Percentiles rank a stretch among this genome's conserved stretches.
Conservation (phyloP, 495 filamentous ascomycete genomes). For the Aspergillus affinis region DNA sequence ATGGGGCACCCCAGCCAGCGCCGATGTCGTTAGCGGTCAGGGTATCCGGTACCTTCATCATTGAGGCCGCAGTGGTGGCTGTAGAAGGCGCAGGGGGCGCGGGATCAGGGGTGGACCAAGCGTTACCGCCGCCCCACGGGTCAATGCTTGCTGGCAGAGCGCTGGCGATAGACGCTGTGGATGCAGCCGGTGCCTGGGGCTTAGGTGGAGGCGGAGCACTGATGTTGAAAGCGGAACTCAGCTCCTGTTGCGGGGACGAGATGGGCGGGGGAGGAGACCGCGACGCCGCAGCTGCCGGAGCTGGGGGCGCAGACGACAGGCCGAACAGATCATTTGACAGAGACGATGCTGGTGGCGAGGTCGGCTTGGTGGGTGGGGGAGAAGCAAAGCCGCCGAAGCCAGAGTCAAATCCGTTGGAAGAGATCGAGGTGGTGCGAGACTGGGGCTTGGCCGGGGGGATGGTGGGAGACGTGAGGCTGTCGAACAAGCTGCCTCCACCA, state of each 20-base stretch:
- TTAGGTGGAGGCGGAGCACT: constrained; percentile 51
- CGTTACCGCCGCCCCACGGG: constrained; percentile 48
- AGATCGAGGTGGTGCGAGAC: constrained; percentile 41
- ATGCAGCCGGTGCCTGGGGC: constrained; percentile 31
- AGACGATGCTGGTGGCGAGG: constrained; percentile 43
- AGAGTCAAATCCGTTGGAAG: constrained; percentile 54
- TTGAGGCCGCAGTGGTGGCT: constrained; percentile 28
- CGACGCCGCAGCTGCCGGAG: constrained; percentile 38
- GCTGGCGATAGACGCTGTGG: constrained; percentile 30
- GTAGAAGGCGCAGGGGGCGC: constrained; percentile 25
- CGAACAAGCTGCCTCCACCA: constrained; percentile 76
- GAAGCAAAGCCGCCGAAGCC: constrained; percentile 48
- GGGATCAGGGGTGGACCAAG: constrained; percentile 51
- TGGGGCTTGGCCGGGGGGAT: constrained; percentile 47
- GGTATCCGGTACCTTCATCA: constrained; percentile 50
- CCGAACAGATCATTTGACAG: constrained; percentile 75
- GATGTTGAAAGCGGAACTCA: constrained; percentile 78
- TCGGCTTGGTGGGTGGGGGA: constrained; percentile 39
- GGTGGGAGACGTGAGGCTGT: constrained; percentile 60
- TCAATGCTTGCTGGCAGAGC: constrained; percentile 41
- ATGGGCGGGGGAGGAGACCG: constrained; percentile 36
- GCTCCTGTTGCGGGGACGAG: constrained; percentile 38
- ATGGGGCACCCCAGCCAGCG: constrained; percentile 55
- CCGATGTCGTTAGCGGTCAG: constrained; percentile 47
- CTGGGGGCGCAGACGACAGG: constrained; percentile 58